Evolutionary conservation across 108 stramenopile genomes (phyloP), one percentile per base, ranked within the genome.

Genomic region (Parietichytrium sp.): DNA sequence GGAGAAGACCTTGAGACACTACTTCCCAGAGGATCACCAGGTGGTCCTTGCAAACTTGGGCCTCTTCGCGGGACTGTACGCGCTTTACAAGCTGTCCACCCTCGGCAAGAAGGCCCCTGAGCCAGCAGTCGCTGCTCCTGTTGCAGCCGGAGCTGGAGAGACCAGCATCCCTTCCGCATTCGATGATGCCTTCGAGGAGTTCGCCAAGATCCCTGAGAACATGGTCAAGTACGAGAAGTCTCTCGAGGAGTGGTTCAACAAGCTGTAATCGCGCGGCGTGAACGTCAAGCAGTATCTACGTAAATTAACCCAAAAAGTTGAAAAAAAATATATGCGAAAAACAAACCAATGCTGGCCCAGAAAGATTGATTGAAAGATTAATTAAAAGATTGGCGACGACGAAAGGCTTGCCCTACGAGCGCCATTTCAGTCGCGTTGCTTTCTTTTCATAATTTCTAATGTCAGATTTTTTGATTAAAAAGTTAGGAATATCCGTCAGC

Each of bases 201-300:
- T 33, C 38, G 36, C 61, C 61, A 72, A 72, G 61, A 42, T 72
- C 42, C 61, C 61, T 2, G 61, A 42, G 38, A 72, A 72, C 61
- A 33, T 72, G 38, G 61, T 45, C 38, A 72, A 72, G 61, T 72
- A 42, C 38, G 61, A 72, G 61, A 72, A 72, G 61, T 72, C 61
- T 15, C 20, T 72, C 38, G 61, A 72, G 61, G 61, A 72, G 10
- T 72, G 61, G 61, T 33, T 42, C 61, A 72, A 72, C 38, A 33
- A 72, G 61, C n/a, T n/a, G n/a, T n/a, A n/a, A n/a, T n/a, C n/a
- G n/a, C n/a, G n/a, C n/a, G n/a, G n/a, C n/a, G n/a, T n/a, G n/a
- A n/a, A n/a, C n/a, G n/a, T n/a, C n/a, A n/a, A n/a, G n/a, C n/a
- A n/a, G n/a, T n/a, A n/a, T n/a, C n/a, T n/a, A n/a, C n/a, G n/a